Conservation (phyloP, 208 protist species). For the Trypanosoma rangeli region DNA sequence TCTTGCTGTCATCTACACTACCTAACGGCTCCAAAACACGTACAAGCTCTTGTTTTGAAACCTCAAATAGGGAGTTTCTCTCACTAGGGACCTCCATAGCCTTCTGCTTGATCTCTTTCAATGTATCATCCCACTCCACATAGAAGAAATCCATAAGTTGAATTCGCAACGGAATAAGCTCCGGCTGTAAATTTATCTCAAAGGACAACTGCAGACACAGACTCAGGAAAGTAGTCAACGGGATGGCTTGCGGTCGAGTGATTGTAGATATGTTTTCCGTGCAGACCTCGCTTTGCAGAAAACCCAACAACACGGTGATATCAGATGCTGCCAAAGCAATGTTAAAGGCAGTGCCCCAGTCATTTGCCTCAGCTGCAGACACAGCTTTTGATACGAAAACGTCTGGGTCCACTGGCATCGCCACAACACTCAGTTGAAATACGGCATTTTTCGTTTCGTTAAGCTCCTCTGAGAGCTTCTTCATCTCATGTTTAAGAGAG, state of each 20-base stretch:
- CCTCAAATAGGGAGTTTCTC: constrained; percentile 42
- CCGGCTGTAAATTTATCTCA: constrained; percentile 52
- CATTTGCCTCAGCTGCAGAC: constrained; percentile 47
- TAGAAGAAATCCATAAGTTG: constrained; percentile 75
- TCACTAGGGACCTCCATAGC: constrained; percentile 37
- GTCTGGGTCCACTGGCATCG: constrained; percentile 51
- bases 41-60: constrained; percentile 60
- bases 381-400: constrained; percentile 61
- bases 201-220: constrained; percentile 84
- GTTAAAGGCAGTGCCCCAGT: constrained; percentile 75
- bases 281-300: constrained; percentile 78
- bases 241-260: constrained; percentile 56
- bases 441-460: constrained; percentile 44
- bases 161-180: constrained; percentile 67
- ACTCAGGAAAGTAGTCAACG: constrained; percentile 78
- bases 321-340: constrained; percentile 72
- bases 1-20: constrained; percentile 38
- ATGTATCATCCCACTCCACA: constrained; percentile 86
- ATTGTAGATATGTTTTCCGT: constrained; percentile 56
- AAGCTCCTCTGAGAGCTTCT: constrained; percentile 50
- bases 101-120: constrained; percentile 65
- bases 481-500: constrained; percentile 40
- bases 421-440: constrained; percentile 30
- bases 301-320: constrained; percentile 72
- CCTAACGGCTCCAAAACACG: constrained; percentile 53